Base-by-base conservation (phyloP, 139 green algal species). In the Spirogloea muscicola region DNA sequence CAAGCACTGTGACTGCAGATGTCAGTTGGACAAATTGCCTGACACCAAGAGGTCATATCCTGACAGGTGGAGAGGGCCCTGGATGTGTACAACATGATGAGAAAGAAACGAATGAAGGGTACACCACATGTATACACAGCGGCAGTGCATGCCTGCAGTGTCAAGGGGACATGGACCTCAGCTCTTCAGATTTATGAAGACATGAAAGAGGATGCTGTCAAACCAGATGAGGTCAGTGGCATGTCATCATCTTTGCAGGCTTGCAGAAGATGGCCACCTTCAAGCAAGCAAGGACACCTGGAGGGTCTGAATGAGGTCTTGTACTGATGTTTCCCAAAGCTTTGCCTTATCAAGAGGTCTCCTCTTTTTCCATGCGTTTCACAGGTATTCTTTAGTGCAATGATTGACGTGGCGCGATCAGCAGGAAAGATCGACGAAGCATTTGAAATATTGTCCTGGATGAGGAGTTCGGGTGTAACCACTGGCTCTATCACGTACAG, bases 1-100 rank as follows among this genome's bases (percentile, higher is more conserved):
- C 3, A 25, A 29, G 25, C 59, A 29, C 5, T 27, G 0, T 2
- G n/a, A 58, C 25, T 69, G n/a, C 59, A 34, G 1, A 2, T 57
- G 41, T 61, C 27, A 42, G 3, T 29, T 21, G 34, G 3, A 27
- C 3, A 42, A 2, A 3, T 25, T 61, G 3, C 59, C 25, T 2
- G 9, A 38, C 33, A 25, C 38, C 63, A 16, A 37, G 49, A 37
- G 13, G 31, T 5, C 33, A 27, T 29, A 1, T 58, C n/a, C 3
- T n/a, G n/a, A 25, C 61, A 79, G 60, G 13, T 79, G 59, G 61
- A 79, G 42, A 61, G 71, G 29, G 71, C 71, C 27, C 34, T 79
- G 7, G 61, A 73, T 27, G 62, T 79, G 42, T 79, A 79, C 13
- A 10, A 34, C 43, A 40, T 37, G 59, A 76, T 79, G 71, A 16